Evolutionary conservation across 176 grass and related monocot genomes (phyloP), one percentile per base, ranked within the genome.

Genomic region (Tillandsia fasciculata): DNA sequence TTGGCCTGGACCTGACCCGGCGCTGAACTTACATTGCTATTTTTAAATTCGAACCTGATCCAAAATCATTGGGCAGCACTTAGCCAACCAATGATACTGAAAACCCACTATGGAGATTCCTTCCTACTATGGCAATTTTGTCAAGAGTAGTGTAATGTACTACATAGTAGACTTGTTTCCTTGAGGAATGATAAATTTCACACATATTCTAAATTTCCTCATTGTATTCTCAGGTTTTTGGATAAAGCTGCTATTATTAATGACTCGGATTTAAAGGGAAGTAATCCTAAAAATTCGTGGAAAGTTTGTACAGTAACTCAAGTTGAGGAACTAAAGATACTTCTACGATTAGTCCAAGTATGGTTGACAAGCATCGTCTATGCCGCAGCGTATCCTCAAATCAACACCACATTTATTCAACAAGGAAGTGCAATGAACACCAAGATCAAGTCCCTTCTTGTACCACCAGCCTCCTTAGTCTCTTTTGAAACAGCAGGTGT

Each of bases 271-370:
- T 48, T 80, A 57, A 81, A 72, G 77, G 78, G 76, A 51, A 53
- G 50, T 24, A 53, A 65, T 76, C 78, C 15, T 14, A 48, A 64
- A 9, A 86, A 54, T 7, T 72, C 79, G 1, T 82, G 82, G 82
- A 82, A 51, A 61, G 24, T 85, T 0, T 96, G 91, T 68, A 91
- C 87, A 52, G 77, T 96, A 71, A 96, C 87, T 53, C 91, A 96
- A 86, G 87, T 96, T 12, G 91, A 96, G 82, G 84, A 96, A 77
- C 65, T 88, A 61, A 91, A 91, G 80, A 85, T 88, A 68, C 63
- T 91, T 24, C 49, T 91, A 12, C 76, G 85, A 0, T 79, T 91
- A 1, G 26, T 89, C 11, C 90, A 86, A 14, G 76, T 87, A 20
- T 94, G 86, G 90, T 58, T 51, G 17, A 85, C 81, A 50, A 81